Evolutionary conservation across 306 rosid species (phyloP), one percentile per base, ranked within the genome.

Genomic region (Cyamopsis tetragonoloba): DNA sequence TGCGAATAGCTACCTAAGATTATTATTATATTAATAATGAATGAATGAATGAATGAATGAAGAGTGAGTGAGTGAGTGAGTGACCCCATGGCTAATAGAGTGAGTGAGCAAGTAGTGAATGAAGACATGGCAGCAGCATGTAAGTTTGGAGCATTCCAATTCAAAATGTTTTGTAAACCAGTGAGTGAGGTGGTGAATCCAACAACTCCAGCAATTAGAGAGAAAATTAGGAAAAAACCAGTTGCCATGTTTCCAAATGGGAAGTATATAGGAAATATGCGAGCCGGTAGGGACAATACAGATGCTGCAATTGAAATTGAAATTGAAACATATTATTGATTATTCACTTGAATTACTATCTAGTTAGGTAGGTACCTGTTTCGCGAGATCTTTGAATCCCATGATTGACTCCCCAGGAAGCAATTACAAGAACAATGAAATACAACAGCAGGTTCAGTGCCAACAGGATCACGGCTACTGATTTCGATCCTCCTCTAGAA

Each of bases 31-130:
- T n/a, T n/a, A n/a, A n/a, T n/a, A n/a, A n/a, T n/a, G n/a, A n/a
- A n/a, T n/a, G n/a, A n/a, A n/a, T n/a, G n/a, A n/a, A n/a, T n/a
- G n/a, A n/a, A n/a, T n/a, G n/a, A n/a, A n/a, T n/a, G n/a, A n/a
- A n/a, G n/a, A n/a, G n/a, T n/a, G n/a, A n/a, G n/a, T n/a, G n/a
- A n/a, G n/a, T n/a, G n/a, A n/a, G n/a, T n/a, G n/a, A n/a, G n/a
- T 66, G 7, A 93, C 99, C 99, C 99, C 99, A 88, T 83, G 75
- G 99, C 90, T 9, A 93, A 83, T 41, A 90, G 63, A 59, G 96
- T 90, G 71, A 93, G 83, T 32, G 89, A 78, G 81, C 72, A 90
- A 61, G 92, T 31, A 34, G 70, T 64, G 19, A 88, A 69, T 75
- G 97, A 93, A 60, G 96, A 83, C 62, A 82, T 77, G 22, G 92